Evolutionary conservation across 2,329 filamentous ascomycete genomes (phyloP), one percentile per base, ranked within the genome.

Genomic region (Epichloe festucae): DNA sequence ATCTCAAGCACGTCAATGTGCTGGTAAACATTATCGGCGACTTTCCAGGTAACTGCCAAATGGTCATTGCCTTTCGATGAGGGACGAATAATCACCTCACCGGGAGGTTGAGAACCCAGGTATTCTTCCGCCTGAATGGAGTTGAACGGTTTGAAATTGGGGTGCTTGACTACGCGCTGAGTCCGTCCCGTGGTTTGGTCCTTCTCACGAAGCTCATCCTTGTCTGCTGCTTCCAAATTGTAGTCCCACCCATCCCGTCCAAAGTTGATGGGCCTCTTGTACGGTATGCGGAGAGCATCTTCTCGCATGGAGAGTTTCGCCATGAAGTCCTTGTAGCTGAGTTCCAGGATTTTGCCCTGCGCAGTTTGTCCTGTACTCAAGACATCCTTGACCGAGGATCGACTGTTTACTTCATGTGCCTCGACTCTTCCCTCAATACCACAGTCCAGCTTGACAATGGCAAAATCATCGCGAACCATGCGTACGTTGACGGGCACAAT

Each of bases 1-100:
- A 98, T 76, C 70, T 98, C 93, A 40, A 98, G 77, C 36, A 98
- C 91, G 67, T 98, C 93, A 57, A 98, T 88, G 67, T 98, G 93
- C 69, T 98, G 90, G 67, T 90, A 98, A n/a, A 97, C 83, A 54
- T 86, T 85, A 65, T 97, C 89, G 1, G 89, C 85, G 14, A 98
- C 90, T 73, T 98, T 98, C 93, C 93, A 98, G 0, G 93, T 98
- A 46, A 98, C 82, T 7, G 91, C 89, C 51, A 98, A 75, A 71
- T 98, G 93, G 66, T 98, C 93, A 53, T 89, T 86, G 44, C 93
- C 93, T 67, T 95, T 95, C 31, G 89, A 95, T 1, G 89, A 96
- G 3, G 93, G 91, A 44, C 93, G 85, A 62, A 98, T 96, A 54
- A 98, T 89, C 51, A 94, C 85, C 66, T 97, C 93, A 47, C 93